phyloP scores from a whole-genome alignment of 192 early-diverging fungal species.

The Anaeromyces robustus region DNA sequence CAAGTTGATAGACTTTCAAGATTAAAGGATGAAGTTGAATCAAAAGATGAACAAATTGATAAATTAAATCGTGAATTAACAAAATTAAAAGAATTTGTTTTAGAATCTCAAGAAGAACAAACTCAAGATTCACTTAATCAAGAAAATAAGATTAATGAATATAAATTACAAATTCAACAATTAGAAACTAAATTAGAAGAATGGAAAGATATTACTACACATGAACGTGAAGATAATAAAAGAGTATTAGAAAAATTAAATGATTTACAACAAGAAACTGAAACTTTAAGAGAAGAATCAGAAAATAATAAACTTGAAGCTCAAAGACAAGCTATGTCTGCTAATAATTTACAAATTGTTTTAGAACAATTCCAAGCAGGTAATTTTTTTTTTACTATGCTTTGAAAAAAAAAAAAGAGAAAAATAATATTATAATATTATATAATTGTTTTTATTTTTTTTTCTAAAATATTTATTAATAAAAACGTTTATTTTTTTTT shows the following conservation, averaged over 20 bases:
- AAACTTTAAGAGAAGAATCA: slow-evolving; percentile 25
- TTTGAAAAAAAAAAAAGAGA: too few relatives aligned
- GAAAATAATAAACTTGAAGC: slow-evolving; percentile 24
- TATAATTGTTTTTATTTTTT: too few relatives aligned
- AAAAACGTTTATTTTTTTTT: too few relatives aligned
- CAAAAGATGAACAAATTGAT: neutral
- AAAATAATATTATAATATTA: too few relatives aligned
- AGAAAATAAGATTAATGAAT: slow-evolving; percentile 30
- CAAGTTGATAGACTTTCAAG: neutral
- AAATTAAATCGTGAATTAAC: neutral
- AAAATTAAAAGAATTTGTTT: neutral
- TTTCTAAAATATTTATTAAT: too few relatives aligned
- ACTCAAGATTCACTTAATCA: slow-evolving; percentile 36
- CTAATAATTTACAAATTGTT: slow-evolving; percentile 69
- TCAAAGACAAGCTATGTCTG: slow-evolving; percentile 36
- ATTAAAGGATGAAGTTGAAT: neutral
- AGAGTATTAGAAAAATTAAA: slow-evolving; percentile 22
- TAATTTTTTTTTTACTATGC: slow-evolving; percentile 16
- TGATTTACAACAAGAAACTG: slow-evolving; percentile 30
- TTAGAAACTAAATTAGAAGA: slow-evolving; percentile 47
- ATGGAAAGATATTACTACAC: slow-evolving; percentile 32
- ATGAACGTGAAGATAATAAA: slow-evolving; percentile 8
- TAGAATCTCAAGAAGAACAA: neutral
- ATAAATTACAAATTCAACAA: slow-evolving; percentile 32
- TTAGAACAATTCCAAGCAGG: slow-evolving; percentile 76